Evolutionary conservation across 1,139 yeast genomes (phyloP), one percentile per base, ranked within the genome.

Genomic region (Nakaseomyces uthaithaninus): DNA sequence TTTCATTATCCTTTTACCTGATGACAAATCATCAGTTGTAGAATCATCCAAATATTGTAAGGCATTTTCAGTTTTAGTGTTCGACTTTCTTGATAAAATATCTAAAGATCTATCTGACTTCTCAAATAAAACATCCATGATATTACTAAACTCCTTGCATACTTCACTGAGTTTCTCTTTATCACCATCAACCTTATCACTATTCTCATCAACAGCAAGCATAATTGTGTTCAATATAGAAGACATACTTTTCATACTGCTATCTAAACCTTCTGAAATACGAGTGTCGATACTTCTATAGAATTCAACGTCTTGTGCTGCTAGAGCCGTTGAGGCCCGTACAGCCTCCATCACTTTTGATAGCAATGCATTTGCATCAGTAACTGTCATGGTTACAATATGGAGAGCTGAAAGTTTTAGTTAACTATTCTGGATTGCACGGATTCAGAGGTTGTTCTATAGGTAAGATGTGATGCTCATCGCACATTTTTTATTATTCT

Each of bases 291-390:
- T 60, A 35, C 87, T 75, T 41, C 71, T 72, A 62, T 78, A 76
- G 54, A 89, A 91, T 34, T 72, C 73, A 19, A 87, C 73, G 64
- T 91, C 98, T 48, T 84, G 86, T 0, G 86, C 76, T 2, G 87
- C 82, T 35, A 91, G 64, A 2, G 83, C 75, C 4, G 81, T 67
- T 0, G 95, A 75, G 2, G 84, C 73, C 47, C 95, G 69, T 27
- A 86, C 77, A 1, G 81, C 68, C 19, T 68, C 68, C 38, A 75
- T 68, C 3, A 75, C 68, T 43, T 64, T 62, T 2, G 80, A 33
- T 8, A 55, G 42, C 9, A 55, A 27, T 6, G 40, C 43, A 18
- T 50, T 49, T 9, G 38, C 39, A 20, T 41, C 37, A 26, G 42
- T 44, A 18, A 42, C 14, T n/a, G 37, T 10, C 37, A 34, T 34